Evolutionary conservation across 2,329 filamentous ascomycete species (phyloP).

Genomic region (Microcera coccophila): DNA sequence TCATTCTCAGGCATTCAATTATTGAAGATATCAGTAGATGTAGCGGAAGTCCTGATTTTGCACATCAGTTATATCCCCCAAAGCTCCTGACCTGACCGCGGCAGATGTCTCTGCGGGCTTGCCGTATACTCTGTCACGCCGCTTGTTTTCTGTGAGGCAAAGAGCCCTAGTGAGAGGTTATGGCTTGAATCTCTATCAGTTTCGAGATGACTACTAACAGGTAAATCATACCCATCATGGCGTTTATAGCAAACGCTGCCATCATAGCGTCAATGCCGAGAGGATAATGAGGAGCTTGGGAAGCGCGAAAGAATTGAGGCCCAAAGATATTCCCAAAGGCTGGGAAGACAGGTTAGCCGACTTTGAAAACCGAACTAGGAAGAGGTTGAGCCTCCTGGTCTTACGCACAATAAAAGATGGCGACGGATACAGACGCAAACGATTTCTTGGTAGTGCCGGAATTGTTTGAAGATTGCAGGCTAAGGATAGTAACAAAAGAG

Average conservation of each 20-base stretch:
- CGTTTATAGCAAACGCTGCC: constrained; percentile 26
- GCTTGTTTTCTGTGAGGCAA: constrained; percentile 24
- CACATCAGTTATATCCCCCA: constrained; percentile 14
- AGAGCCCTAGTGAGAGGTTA: constrained; percentile 4
- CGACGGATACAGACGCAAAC: constrained; percentile 28
- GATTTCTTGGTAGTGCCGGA: constrained; percentile 31
- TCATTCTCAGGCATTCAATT: too few species aligned
- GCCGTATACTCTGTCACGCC: constrained; percentile 10
- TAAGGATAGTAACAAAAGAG: constrained; percentile 27
- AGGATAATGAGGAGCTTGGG: constrained; percentile 26
- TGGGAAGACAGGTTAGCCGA: background rate
- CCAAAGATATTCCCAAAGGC: constrained; percentile 31
- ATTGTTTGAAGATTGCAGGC: constrained; percentile 29
- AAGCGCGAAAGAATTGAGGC: constrained; percentile 26
- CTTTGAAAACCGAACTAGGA: background rate
- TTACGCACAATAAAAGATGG: constrained; percentile 25
- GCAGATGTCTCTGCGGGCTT: constrained; percentile 3
- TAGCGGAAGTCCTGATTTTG: constrained; percentile 19
- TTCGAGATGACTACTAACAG: background rate
- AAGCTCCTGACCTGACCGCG: constrained; percentile 6
- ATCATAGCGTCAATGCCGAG: constrained; percentile 28
- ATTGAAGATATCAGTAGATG: constrained; percentile 8
- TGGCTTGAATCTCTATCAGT: background rate
- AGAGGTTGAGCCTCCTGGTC: too few species aligned
- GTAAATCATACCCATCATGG: constrained; percentile 16